Evolutionary conservation across 2,329 filamentous ascomycete genomes (phyloP).

Genomic region (Fusarium lyarnte): DNA sequence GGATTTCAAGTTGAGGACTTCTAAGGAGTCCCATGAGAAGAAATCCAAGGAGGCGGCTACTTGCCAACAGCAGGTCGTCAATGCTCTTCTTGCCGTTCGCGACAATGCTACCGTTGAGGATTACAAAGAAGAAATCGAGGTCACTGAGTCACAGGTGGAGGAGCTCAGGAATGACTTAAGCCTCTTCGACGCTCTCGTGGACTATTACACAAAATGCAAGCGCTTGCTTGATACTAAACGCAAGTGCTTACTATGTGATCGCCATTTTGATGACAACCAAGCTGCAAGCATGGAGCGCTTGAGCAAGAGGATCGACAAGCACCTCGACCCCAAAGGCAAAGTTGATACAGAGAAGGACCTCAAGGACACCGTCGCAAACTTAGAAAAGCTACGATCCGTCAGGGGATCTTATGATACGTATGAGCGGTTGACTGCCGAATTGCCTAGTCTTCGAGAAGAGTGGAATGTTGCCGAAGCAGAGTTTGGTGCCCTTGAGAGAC

Average conservation of each 20-base stretch:
- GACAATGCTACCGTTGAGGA: constrained; percentile 62
- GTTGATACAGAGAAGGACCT: constrained; percentile 70
- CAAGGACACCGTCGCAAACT: constrained; percentile 58
- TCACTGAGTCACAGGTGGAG: constrained; percentile 66
- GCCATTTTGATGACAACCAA: constrained; percentile 70
- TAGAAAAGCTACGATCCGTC: constrained; percentile 70
- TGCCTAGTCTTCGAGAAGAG: constrained; percentile 75
- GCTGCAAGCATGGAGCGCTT: constrained; percentile 69
- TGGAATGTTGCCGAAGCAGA: constrained; percentile 69
- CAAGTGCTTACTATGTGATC: constrained; percentile 79
- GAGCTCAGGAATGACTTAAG: constrained; percentile 73
- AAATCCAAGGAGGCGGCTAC: constrained; percentile 70
- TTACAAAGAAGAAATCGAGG: constrained; percentile 60
- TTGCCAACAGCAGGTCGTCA: constrained; percentile 66
- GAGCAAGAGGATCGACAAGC: constrained; percentile 71
- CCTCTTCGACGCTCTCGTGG: constrained; percentile 73
- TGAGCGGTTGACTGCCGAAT: constrained; percentile 73
- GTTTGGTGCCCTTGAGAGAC: constrained; percentile 66
- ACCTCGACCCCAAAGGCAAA: constrained; percentile 70
- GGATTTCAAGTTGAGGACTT: constrained; percentile 75
- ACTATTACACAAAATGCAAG: constrained; percentile 77
- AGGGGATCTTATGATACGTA: constrained; percentile 79
- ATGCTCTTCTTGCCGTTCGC: constrained; percentile 57
- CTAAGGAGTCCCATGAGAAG: constrained; percentile 70
- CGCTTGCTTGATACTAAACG: constrained; percentile 73